phyloP scores from a whole-genome alignment of 78 protist genomes.

The Dictyostelium firmibasis region DNA sequence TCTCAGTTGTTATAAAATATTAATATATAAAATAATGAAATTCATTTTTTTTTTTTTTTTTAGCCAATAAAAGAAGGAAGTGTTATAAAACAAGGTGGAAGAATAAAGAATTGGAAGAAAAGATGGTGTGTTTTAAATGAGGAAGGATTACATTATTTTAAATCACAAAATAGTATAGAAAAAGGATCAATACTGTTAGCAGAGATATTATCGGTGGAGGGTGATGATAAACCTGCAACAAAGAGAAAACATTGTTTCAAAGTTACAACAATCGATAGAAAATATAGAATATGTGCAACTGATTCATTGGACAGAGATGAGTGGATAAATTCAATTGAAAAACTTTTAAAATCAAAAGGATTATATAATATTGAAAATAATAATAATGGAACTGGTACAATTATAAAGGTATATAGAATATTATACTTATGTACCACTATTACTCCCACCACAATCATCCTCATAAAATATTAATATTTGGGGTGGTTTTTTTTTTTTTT shows the following conservation, averaged over 20 bases:
- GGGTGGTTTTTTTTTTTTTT: too few species aligned
- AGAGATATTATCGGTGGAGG: not conserved
- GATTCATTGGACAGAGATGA: slow-evolving; percentile 71
- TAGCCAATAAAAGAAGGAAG: slow-evolving; percentile 60
- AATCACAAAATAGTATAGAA: slow-evolving; percentile 60
- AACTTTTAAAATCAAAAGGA: slow-evolving; percentile 41
- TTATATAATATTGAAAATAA: not conserved
- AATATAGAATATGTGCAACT: slow-evolving; percentile 77
- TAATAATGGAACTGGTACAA: not conserved
- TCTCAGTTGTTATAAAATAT: not conserved
- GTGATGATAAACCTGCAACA: slow-evolving; percentile 39
- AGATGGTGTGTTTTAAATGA: slow-evolving; percentile 77
- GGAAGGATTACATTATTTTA: slow-evolving; percentile 71
- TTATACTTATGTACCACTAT: too few species aligned
- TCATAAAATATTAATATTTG: not conserved
- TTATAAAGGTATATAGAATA: slow-evolving; percentile 16
- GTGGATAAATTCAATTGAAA: slow-evolving; percentile 36
- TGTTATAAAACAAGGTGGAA: slow-evolving; percentile 72
- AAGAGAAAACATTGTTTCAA: slow-evolving; percentile 72
- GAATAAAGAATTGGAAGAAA: slow-evolving; percentile 71
- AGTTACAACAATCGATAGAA: slow-evolving; percentile 48
- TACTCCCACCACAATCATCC: too few species aligned
- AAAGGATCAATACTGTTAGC: slow-evolving; percentile 58
- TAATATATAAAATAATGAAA: not conserved
- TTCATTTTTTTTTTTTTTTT: not conserved